Base-by-base conservation (phyloP, 331 rosid species). In the Erythrophleum ivorense region DNA sequence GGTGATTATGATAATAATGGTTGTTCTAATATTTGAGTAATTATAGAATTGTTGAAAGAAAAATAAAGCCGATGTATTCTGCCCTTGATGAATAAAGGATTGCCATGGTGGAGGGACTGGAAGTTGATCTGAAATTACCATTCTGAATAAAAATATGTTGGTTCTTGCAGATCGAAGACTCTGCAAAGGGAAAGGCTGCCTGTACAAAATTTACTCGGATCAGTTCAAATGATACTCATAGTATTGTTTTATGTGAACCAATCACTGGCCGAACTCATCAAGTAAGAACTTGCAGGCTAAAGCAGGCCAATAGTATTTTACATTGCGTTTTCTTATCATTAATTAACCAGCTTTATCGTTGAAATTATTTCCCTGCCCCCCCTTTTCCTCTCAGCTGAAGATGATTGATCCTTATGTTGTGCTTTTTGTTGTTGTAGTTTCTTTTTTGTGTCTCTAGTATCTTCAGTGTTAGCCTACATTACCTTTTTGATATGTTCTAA, bases 191-290 rank as follows among this genome's bases (percentile, higher is more conserved):
- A 80, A 94, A 94, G 88, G 43, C 88, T 66, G 94, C 98, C 75
- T 85, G 86, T 76, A 92, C 97, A 38, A 94, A 92, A 79, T 96
- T 96, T 87, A 91, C 90, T 52, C 87, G 95, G 88, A 86, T 96
- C 52, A 76, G 90, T 84, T 81, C 92, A 11, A 77, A 89, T 72
- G 97, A 97, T 63, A 82, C 88, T 63, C 91, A 90, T 18, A 92
- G 98, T 83, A 81, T 89, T 82, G 97, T 96, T 80, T 84, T 82
- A 77, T 96, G 99, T 46, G 91, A 96, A 75, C 98, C 99, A 19
- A 80, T 96, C 84, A 92, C 95, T 29, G 99, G 97, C 63, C 92
- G 99, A 59, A 94, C 97, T 74, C 99, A 94, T 91, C 98, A 96
- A 86, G 99, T 81, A 78, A 33, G 77, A 52, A 75, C 71, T 45